A percentile compares a stretch with the other conserved stretches of the same genome.
Conservation (phyloP, 306 rosid species). For the Ziziphus jujuba region DNA sequence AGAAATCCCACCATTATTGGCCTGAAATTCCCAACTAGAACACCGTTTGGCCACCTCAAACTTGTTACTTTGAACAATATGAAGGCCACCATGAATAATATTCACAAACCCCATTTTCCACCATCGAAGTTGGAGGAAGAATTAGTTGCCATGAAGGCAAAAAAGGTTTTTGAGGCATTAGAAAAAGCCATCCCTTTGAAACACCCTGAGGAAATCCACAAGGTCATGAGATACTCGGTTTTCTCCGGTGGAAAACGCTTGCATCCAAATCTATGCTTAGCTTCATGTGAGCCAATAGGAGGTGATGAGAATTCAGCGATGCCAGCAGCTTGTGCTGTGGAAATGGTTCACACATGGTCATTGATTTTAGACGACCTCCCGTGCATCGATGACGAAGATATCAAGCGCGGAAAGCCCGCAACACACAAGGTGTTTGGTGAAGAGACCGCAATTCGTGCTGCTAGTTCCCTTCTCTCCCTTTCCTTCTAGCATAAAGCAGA, state of each 20-base stretch:
- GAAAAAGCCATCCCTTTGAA: no score
- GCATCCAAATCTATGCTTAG: not conserved
- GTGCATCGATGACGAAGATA: not conserved
- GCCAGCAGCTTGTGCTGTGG: not conserved
- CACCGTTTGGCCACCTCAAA: no score
- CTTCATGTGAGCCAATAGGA: not conserved
- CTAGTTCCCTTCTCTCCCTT: not conserved
- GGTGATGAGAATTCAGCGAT: not conserved
- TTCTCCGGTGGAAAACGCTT: not conserved
- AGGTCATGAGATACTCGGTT: not conserved
- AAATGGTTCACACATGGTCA: not conserved
- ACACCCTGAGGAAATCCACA: no score
- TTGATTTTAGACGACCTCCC: constrained; percentile 2
- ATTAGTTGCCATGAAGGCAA: no score
- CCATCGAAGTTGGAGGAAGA: no score
- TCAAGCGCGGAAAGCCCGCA: not conserved
- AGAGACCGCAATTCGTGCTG: not conserved
- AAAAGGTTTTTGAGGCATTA: no score
- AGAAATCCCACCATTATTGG: no score
- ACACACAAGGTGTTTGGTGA: not conserved
- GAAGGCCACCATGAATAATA: no score
- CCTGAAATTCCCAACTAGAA: no score
- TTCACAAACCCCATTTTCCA: no score
- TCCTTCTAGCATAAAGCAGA: not conserved
- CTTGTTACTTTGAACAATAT: no score